Conservation (phyloP, 331 rosid genomes). For the Quercus tomentella region DNA sequence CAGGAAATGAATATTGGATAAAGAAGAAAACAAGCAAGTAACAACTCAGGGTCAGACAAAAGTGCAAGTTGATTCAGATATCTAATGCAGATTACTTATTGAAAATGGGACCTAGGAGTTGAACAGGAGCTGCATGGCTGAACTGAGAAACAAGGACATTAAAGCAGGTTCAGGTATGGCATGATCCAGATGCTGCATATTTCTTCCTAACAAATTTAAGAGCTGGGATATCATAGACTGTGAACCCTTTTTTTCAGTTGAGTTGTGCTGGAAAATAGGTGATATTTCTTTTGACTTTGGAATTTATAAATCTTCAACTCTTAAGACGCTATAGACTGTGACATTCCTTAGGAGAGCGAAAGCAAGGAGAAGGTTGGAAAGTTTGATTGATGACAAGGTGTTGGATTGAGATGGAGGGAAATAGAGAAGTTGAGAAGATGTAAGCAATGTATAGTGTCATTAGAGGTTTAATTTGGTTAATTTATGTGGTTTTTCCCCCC, state of each 20-base stretch:
- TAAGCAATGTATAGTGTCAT: not conserved
- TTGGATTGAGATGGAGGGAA: not conserved
- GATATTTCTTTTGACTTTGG: not conserved
- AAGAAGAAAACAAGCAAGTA: not conserved
- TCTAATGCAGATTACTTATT: not conserved
- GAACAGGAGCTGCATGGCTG: not conserved
- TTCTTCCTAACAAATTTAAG: not conserved
- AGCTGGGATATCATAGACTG: not conserved
- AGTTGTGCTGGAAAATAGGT: conserved; percentile 15
- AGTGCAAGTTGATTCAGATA: not conserved
- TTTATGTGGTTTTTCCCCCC: not conserved
- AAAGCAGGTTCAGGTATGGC: not conserved
- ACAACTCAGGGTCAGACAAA: conserved; percentile 9
- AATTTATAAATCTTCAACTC: conserved; percentile 11
- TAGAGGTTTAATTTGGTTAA: conserved; percentile 8
- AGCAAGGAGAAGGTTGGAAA: not conserved
- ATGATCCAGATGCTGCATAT: not conserved
- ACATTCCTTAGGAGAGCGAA: conserved; percentile 20
- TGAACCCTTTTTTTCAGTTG: not conserved
- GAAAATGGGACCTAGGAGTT: not conserved
- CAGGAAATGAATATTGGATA: conserved; percentile 13
- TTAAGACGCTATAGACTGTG: not conserved
- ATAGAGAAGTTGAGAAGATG: not conserved
- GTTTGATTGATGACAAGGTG: no score
- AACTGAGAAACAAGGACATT: not conserved